Base-by-base conservation (phyloP, 2,329 filamentous ascomycete genomes). In the Phyllosticta capitalensis region DNA sequence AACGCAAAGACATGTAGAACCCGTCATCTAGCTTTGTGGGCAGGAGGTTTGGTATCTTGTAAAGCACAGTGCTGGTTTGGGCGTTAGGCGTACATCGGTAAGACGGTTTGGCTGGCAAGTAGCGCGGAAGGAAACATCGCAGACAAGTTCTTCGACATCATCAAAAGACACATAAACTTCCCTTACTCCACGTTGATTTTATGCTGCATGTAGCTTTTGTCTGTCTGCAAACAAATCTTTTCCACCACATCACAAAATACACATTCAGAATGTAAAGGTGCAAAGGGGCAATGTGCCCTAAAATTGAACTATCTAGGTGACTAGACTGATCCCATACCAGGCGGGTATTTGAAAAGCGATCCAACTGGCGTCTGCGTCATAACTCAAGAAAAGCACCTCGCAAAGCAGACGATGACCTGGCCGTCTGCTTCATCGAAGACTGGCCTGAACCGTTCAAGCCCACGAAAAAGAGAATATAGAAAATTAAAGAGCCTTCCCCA, bases 1-100 rank as follows among this genome's bases (percentile, higher is more conserved):
- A 71, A 17, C 14, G 9, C 9, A 17, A 7, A 7, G n/a, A 30
- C 19, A 14, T 20, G 30, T 51, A 52, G 45, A 12, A 4, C 5
- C n/a, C 7, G 14, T n/a, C 14, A 45, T n/a, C 38, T 45, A 4
- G 14, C n/a, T 45, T 45, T 3, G 17, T 38, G 30, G 30, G 30
- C 9, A 14, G 38, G 6, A 45, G 14, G 3, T n/a, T 45, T 45
- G 38, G n/a, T 45, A 6, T 45, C n/a, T 45, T n/a, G 38, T 14
- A 45, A 45, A 7, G 17, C 38, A 45, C 38, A 17, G 14, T 45
- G 5, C 6, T 17, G 17, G n/a, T 45, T n/a, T n/a, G 4, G 38
- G 38, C 17, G 38, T 45, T 45, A 5, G 38, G 38, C 14, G 38
- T 45, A 12, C 5, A 6, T 45, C 14, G 17, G 14, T 17, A 45